phyloP scores from a whole-genome alignment of 2,329 filamentous ascomycete genomes.

The Ambrosiella beaveri region DNA sequence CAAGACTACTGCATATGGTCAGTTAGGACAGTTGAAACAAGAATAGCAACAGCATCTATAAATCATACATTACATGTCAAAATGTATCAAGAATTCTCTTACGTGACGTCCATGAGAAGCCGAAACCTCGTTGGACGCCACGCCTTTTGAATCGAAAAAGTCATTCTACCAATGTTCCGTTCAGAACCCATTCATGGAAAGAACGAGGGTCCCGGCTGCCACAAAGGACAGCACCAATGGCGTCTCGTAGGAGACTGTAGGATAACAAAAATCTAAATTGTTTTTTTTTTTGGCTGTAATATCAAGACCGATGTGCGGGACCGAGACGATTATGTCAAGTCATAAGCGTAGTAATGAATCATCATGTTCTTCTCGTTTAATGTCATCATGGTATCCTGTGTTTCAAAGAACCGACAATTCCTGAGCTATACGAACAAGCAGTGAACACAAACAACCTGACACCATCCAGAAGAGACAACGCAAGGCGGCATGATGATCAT shows the following conservation, averaged over 20 bases:
- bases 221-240: constrained; percentile 49
- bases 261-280: too few relatives aligned
- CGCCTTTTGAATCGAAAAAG: constrained; percentile 8
- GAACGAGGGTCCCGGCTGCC: constrained; percentile 40
- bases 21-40: too few relatives aligned
- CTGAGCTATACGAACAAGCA: not conserved
- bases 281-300: too few relatives aligned
- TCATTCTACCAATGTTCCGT: constrained; percentile 55
- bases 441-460: not conserved
- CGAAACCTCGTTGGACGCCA: constrained; percentile 11
- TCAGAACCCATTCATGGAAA: constrained; percentile 44
- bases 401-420: constrained; percentile 2
- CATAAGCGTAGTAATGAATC: not conserved
- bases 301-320: not conserved
- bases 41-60: too few relatives aligned
- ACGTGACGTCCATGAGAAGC: constrained; percentile 22
- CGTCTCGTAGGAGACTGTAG: constrained; percentile 15
- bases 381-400: not conserved
- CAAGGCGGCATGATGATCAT: too few relatives aligned
- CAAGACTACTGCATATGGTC: too few relatives aligned
- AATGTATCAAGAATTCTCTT: constrained; percentile 27
- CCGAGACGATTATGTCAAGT: not conserved
- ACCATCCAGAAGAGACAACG: too few relatives aligned
- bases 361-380: not conserved
- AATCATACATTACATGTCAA: not conserved